phyloP scores from a whole-genome alignment of 768 basidiomycete species.

The Auricularia heimuer region DNA sequence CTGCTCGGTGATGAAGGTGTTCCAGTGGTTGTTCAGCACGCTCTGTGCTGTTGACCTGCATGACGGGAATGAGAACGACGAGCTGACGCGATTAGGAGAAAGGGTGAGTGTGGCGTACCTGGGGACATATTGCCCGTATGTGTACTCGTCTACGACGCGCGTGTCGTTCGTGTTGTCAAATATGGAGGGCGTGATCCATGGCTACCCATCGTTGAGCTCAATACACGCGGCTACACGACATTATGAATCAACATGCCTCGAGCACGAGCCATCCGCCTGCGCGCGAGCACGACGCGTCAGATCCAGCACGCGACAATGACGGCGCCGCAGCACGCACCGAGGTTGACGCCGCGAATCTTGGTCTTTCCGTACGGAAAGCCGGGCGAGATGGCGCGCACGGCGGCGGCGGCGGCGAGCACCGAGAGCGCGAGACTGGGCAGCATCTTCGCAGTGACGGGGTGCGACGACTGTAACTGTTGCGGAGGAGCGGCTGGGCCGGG shows the following conservation, averaged over 20 bases:
- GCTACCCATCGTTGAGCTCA: constrained; percentile 22
- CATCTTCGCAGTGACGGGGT: constrained; percentile 22
- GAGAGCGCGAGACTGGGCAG: neutral
- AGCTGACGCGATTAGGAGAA: neutral
- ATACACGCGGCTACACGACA: constrained; percentile 28
- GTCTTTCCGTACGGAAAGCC: constrained; percentile 64
- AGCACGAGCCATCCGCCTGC: constrained; percentile 46
- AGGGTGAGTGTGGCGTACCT: neutral
- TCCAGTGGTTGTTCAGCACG: constrained; percentile 60
- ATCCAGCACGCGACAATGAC: neutral
- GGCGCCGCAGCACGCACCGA: constrained; percentile 25
- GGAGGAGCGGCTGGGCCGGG: too few species aligned
- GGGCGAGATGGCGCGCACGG: constrained; percentile 26
- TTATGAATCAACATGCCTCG: constrained; percentile 35
- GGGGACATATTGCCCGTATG: constrained; percentile 58
- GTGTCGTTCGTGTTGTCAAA: constrained; percentile 56
- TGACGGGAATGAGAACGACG: neutral
- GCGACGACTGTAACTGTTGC: too few species aligned
- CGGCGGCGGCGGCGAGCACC: neutral
- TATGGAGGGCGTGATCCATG: constrained; percentile 71
- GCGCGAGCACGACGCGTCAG: neutral
- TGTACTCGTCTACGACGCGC: constrained; percentile 67
- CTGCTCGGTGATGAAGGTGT: constrained; percentile 54
- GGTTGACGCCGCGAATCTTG: constrained; percentile 76
- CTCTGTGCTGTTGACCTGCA: constrained; percentile 31